A percentile compares a stretch with the other conserved stretches of the same genome.
phyloP scores from a whole-genome alignment of 106 monocot genomes.

The Dendrobium chrysotoxum region DNA sequence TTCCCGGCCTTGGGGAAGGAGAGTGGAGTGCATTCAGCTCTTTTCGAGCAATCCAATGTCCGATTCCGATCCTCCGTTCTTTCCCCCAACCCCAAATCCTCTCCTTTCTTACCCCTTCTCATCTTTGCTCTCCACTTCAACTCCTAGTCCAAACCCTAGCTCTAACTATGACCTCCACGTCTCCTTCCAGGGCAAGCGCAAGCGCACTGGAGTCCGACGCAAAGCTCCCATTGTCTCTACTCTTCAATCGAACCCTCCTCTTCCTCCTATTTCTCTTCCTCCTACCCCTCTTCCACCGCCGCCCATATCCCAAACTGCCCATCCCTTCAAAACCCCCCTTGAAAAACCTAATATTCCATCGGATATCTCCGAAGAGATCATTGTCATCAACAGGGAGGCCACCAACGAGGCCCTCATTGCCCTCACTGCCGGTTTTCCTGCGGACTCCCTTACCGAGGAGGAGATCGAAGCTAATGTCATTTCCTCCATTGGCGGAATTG shows the following conservation, averaged over 20 bases:
- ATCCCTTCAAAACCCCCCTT: background rate
- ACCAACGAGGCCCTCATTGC: conserved; percentile 93
- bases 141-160: conserved; percentile 18
- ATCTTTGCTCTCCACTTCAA: background rate
- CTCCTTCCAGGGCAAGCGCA: conserved; percentile 65
- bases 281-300: background rate
- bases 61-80: background rate
- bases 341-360: conserved; percentile 3
- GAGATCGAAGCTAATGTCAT: conserved; percentile 88
- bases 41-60: conserved; percentile 4
- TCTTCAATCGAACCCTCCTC: conserved; percentile 6
- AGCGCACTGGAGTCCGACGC: conserved; percentile 89
- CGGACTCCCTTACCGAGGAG: conserved; percentile 94
- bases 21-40: background rate
- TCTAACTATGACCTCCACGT: conserved; percentile 25
- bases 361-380: conserved; percentile 84
- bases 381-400: conserved; percentile 87
- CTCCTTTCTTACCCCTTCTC: background rate
- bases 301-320: background rate
- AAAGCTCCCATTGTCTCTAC: conserved; percentile 19
- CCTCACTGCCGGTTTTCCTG: conserved; percentile 89
- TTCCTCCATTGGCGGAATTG: conserved; percentile 81
- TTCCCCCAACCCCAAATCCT: background rate
- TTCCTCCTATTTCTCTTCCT: conserved; percentile 6
- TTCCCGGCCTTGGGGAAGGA: background rate